phyloP scores from a whole-genome alignment of 208 protist genomes.

The Trypanosoma rangeli region DNA sequence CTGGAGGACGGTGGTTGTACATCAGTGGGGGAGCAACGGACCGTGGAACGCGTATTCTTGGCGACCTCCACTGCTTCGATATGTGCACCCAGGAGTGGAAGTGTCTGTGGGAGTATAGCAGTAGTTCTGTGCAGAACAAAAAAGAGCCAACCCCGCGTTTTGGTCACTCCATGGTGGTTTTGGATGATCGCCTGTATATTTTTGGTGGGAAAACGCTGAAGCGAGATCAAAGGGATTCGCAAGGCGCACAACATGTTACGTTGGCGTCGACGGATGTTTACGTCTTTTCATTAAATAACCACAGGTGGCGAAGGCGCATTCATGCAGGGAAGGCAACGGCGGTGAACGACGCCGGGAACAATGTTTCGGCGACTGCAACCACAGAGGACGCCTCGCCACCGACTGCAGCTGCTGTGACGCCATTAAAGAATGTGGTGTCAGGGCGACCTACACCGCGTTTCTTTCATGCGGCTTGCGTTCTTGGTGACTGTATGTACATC shows the following conservation, averaged over 20 bases:
- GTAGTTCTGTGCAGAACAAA: slow-evolving; percentile 17
- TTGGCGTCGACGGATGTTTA: slow-evolving; percentile 45
- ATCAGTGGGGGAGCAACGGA: slow-evolving; percentile 60
- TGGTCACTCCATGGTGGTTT: slow-evolving; percentile 72
- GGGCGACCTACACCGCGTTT: slow-evolving; percentile 35
- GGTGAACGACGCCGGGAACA: neutral
- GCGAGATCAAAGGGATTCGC: slow-evolving; percentile 7
- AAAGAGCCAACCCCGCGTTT: slow-evolving; percentile 68
- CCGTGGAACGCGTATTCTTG: slow-evolving; percentile 35
- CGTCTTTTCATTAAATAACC: slow-evolving; percentile 66
- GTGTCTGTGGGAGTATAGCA: slow-evolving; percentile 54
- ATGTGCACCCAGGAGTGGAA: slow-evolving; percentile 53
- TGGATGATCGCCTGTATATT: slow-evolving; percentile 69
- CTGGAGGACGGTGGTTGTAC: slow-evolving; percentile 66
- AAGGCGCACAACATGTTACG: neutral
- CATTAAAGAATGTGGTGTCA: slow-evolving; percentile 4
- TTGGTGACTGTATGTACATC: slow-evolving; percentile 61
- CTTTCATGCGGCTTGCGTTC: slow-evolving; percentile 65
- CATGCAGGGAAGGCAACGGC: slow-evolving; percentile 7
- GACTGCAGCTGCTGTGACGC: neutral
- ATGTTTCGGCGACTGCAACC: neutral
- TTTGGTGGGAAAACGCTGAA: slow-evolving; percentile 64
- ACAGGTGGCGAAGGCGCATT: slow-evolving; percentile 46
- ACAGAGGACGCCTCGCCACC: neutral
- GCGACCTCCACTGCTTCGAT: slow-evolving; percentile 74